Base-by-base conservation (phyloP, 805 yeast genomes). In the Brettanomyces naardenensis region DNA sequence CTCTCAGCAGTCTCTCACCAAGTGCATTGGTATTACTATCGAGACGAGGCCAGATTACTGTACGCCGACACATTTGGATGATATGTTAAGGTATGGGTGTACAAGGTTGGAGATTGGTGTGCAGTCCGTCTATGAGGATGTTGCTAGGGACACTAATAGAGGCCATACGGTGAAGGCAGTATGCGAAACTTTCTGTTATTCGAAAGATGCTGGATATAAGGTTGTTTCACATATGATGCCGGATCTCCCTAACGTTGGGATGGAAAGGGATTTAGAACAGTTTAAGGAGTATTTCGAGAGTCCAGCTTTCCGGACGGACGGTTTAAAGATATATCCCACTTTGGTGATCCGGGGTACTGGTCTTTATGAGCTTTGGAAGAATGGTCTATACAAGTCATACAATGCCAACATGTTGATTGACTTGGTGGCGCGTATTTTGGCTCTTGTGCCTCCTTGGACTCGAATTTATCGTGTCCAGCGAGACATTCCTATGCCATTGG, bases 161-260 rank as follows among this genome's bases (percentile, higher is more conserved):
- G 98, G 98, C 3, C 98, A 92, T 55, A 92, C 98, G 0, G 98
- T 92, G 18, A 82, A 80, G 58, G 78, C 97, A 2, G 98, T 92
- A 7, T 85, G 96, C 61, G 95, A 90, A 55, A 92, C 97, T 0
- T 92, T 92, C 66, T 85, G 86, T 1, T 76, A 83, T 33, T 95
- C 97, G n/a, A 92, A 92, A 58, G 98, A 92, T 61, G 90, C 98
- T 1, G 98, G 98, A 11, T 92, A 89, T 62, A 92, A 92, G 58
- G 95, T 92, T 38, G 98, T 92, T 19, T 80, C 95, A 47, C 98
- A 92, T 64, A 92, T 92, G 98, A 92, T 92, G 98, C 98, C 98
- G 13, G 98, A 92, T 67, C 69, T 92, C 52, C 98, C 98, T 14
- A 92, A 92, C 54, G 97, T 92, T 42, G 98, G 97, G 15, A 86